A percentile compares a stretch with the other conserved stretches of the same genome.
Conservation (phyloP, 2,329 filamentous ascomycete species). For the Fusarium redolens region DNA sequence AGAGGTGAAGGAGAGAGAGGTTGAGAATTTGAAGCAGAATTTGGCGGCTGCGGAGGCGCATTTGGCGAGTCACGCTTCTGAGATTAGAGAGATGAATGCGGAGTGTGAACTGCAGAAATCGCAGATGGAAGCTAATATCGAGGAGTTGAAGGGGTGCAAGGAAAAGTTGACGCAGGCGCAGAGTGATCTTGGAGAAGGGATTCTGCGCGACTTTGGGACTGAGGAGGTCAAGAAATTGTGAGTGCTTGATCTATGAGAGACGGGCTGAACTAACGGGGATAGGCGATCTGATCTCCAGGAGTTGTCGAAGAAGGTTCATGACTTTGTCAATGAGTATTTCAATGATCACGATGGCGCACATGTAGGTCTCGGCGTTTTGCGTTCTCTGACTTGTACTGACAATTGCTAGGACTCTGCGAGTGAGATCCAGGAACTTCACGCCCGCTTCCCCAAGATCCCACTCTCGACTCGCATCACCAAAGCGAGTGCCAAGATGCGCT, state of each 20-base stretch:
- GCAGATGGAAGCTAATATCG: conserved; percentile 32
- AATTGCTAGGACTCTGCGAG: conserved; percentile 25
- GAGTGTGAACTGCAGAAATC: conserved; percentile 44
- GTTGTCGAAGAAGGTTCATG: conserved; percentile 41
- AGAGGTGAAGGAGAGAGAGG: conserved; percentile 54
- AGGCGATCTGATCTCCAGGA: conserved; percentile 42
- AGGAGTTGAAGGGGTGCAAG: conserved; percentile 35
- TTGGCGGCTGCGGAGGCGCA: conserved; percentile 32
- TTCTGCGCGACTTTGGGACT: conserved; percentile 33
- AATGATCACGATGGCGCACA: conserved; percentile 40
- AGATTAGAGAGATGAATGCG: conserved; percentile 43
- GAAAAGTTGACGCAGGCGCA: conserved; percentile 37
- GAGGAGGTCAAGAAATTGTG: conserved; percentile 42
- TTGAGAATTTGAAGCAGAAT: conserved; percentile 51
- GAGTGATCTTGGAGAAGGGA: conserved; percentile 38
- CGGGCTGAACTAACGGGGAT: background rate
- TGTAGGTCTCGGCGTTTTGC: background rate
- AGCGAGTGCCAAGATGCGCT: conserved; percentile 43
- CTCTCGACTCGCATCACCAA: conserved; percentile 37
- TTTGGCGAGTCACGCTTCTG: conserved; percentile 29
- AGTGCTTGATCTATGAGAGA: background rate
- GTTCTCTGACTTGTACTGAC: background rate
- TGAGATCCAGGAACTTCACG: conserved; percentile 41
- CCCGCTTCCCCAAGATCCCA: conserved; percentile 41
- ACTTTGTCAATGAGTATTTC: conserved; percentile 45